A percentile compares a stretch with the other conserved stretches of the same genome.
Conservation (phyloP, 2,329 filamentous ascomycete genomes). For the Aspergillus niger region DNA sequence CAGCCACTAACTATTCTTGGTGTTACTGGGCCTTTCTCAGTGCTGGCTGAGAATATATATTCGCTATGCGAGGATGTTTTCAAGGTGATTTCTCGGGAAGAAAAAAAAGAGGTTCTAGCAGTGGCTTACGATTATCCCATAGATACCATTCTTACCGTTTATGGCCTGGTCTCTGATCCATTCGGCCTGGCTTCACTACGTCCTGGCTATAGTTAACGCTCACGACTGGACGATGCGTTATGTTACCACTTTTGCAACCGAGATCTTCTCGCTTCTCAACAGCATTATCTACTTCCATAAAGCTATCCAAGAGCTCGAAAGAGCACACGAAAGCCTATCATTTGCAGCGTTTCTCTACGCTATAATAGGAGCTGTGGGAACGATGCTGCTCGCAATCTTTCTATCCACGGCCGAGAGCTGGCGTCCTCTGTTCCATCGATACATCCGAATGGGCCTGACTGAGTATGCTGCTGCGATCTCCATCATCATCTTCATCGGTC, state of each 20-base stretch:
- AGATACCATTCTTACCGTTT: conserved; percentile 60
- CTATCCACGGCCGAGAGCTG: conserved; percentile 64
- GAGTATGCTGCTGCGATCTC: conserved; percentile 69
- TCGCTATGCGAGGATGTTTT: conserved; percentile 59
- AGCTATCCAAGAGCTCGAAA: conserved; percentile 64
- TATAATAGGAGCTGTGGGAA: conserved; percentile 64
- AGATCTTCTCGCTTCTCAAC: conserved; percentile 68
- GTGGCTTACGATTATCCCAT: not conserved
- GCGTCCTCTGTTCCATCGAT: conserved; percentile 63
- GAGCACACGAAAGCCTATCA: conserved; percentile 58
- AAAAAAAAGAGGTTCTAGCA: not conserved
- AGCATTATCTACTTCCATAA: conserved; percentile 71
- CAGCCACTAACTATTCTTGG: conserved; percentile 67
- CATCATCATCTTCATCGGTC: conserved; percentile 65
- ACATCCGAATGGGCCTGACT: conserved; percentile 61
- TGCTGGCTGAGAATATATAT: conserved; percentile 67
- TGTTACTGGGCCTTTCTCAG: conserved; percentile 68
- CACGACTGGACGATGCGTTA: conserved; percentile 72
- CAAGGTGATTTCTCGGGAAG: conserved; percentile 42
- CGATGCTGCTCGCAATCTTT: conserved; percentile 63
- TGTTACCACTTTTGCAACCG: conserved; percentile 66
- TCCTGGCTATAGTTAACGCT: conserved; percentile 66
- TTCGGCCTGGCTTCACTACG: conserved; percentile 65
- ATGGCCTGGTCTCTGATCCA: conserved; percentile 71
- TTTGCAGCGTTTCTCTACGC: conserved; percentile 67